Evolutionary conservation across 768 basidiomycete genomes (phyloP).

Genomic region (Mycena alexandri): DNA sequence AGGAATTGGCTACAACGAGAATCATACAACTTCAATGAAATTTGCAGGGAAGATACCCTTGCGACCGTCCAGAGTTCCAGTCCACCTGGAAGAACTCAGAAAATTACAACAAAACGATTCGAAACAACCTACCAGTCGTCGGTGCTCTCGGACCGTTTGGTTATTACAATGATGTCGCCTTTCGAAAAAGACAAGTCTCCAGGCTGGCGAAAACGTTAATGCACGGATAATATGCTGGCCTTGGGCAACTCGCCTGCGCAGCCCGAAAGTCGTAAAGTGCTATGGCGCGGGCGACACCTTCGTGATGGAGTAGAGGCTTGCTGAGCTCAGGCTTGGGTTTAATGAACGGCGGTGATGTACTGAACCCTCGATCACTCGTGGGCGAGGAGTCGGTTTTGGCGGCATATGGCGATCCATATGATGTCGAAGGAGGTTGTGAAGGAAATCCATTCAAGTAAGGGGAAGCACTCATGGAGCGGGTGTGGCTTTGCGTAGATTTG

Average conservation of each 20-base stretch:
- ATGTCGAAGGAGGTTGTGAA: constrained; percentile 5
- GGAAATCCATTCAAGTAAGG: constrained; percentile 48
- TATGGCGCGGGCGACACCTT: constrained; percentile 79
- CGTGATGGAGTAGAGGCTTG: constrained; percentile 61
- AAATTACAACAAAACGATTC: background rate
- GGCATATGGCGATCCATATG: background rate
- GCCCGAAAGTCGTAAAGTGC: constrained; percentile 82
- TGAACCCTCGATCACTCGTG: constrained; percentile 18
- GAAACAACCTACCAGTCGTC: constrained; percentile 74
- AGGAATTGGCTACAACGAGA: constrained; percentile 12
- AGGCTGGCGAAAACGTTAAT: constrained; percentile 53
- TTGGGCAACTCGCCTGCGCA: constrained; percentile 64
- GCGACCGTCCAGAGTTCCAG: constrained; percentile 69
- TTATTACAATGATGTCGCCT: constrained; percentile 80
- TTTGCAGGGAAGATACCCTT: constrained; percentile 87
- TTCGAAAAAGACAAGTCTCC: constrained; percentile 84
- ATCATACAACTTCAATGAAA: constrained; percentile 76
- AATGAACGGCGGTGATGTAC: constrained; percentile 49
- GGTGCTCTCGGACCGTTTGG: constrained; percentile 75
- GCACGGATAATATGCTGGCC: too few relatives aligned
- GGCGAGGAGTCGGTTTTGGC: background rate
- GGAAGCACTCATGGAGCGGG: constrained; percentile 45
- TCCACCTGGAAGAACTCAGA: constrained; percentile 69
- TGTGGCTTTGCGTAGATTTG: constrained; percentile 41
- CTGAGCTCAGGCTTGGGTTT: constrained; percentile 64